phyloP scores from a whole-genome alignment of 768 basidiomycete species.

The Auricularia heimuer region DNA sequence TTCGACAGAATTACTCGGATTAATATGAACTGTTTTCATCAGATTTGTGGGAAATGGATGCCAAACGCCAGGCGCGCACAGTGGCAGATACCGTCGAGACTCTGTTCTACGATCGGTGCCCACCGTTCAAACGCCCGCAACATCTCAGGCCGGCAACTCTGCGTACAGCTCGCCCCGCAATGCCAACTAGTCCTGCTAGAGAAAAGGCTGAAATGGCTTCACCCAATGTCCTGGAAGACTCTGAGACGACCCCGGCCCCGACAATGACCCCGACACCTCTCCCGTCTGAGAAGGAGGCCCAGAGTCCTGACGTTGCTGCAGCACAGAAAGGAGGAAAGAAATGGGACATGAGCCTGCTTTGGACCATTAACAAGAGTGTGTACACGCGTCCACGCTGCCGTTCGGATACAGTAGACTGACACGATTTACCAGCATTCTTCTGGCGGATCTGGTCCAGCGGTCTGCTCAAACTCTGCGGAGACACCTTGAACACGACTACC shows the following conservation, averaged over 20 bases:
- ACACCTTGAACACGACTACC: slow-evolving; percentile 43
- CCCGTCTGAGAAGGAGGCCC: not conserved
- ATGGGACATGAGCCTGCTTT: slow-evolving; percentile 3
- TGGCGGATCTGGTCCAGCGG: slow-evolving; percentile 39
- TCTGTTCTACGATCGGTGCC: slow-evolving; percentile 29
- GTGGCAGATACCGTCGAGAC: slow-evolving; percentile 35
- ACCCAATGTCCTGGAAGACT: too few relatives aligned
- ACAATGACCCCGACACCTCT: too few relatives aligned
- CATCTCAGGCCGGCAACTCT: not conserved
- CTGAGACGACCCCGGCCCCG: too few relatives aligned
- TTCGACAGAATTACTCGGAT: too few relatives aligned
- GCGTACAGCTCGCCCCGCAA: not conserved
- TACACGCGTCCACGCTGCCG: not conserved
- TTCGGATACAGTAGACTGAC: not conserved
- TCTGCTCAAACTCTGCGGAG: slow-evolving; percentile 34
- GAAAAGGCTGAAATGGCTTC: slow-evolving; percentile 2
- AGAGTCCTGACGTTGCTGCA: not conserved
- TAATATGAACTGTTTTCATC: not conserved
- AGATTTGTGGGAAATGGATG: slow-evolving; percentile 49
- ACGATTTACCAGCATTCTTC: slow-evolving; percentile 27
- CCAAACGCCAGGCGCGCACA: slow-evolving; percentile 24
- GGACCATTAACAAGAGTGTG: slow-evolving; percentile 5
- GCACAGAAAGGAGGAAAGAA: not conserved
- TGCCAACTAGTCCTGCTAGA: slow-evolving; percentile 24
- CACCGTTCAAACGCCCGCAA: not conserved